Evolutionary conservation across 768 basidiomycete genomes (phyloP), one percentile per base, ranked within the genome.

Genomic region (Tephrocybe sp.): DNA sequence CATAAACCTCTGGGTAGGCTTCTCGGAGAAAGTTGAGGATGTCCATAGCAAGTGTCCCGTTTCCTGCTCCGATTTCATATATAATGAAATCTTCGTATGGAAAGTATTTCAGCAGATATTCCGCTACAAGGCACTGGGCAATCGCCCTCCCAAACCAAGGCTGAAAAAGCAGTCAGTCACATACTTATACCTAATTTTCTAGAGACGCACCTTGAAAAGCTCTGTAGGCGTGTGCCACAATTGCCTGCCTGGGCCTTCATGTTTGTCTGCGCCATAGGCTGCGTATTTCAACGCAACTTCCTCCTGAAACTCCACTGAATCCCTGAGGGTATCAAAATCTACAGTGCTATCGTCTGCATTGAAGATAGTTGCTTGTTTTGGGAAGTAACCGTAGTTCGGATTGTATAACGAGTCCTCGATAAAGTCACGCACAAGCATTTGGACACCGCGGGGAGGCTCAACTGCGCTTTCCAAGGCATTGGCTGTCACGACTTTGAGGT

Each of bases 141-240:
- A 98, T 83, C 36, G 94, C 88, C 64, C 85, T 86, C 20, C 93
- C 96, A 62, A 96, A 99, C 80, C 87, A 91, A 10, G 96, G 97
- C 96, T 99, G 53, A 23, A 49, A 31, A n/a, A 56, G 41, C 14
- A 52, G 11, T 13, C 22, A n/a, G 60, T 52, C 49, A 52, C 22
- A 26, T 32, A 30, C 22, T 19, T 51, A 31, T 51, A 52, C 31
- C 13, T 5, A 26, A 11, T 33, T 46, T 7, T 40, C 41, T 42
- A 12, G 30, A 35, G 13, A 45, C 78, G 45, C 61, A 95, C 97
- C 83, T 95, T 93, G 77, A 99, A 98, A 26, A 99, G 69, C 64
- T 98, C 97, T 0, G 93, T 96, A 0, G 97, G 97, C 1, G 97
- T 99, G 68, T 99, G 97, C 97, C 97, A 99, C 48, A 99, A 73